Evolutionary conservation across 2,329 filamentous ascomycete genomes (phyloP).

Genomic region (Aspergillus nomiae): DNA sequence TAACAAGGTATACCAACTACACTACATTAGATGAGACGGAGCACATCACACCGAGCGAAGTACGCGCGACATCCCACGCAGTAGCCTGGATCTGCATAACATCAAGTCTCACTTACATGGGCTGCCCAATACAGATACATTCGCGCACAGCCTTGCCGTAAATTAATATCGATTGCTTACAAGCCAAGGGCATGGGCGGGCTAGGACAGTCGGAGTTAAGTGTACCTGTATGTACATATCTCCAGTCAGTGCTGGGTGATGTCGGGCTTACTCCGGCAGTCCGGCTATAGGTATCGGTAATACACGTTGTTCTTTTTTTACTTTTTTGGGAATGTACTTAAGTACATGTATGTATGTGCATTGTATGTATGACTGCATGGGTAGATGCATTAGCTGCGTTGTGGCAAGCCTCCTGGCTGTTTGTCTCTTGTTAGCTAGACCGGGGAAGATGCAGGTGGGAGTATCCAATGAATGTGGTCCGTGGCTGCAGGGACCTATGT

Average conservation of each 20-base stretch:
- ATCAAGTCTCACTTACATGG: constrained; percentile 4
- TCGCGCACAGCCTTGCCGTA: not conserved
- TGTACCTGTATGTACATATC: not conserved
- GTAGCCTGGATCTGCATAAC: not conserved
- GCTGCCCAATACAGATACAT: not conserved
- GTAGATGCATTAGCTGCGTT: not conserved
- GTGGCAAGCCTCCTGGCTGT: not conserved
- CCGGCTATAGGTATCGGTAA: not conserved
- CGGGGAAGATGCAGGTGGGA: not conserved
- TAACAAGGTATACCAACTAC: not conserved
- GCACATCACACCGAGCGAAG: constrained; percentile 9
- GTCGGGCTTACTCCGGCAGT: constrained; percentile 8
- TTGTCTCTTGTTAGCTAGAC: not conserved
- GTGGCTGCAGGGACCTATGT: constrained; percentile 4
- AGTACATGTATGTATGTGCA: not conserved
- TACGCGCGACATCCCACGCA: constrained; percentile 1
- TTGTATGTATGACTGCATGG: not conserved
- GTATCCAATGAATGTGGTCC: not conserved
- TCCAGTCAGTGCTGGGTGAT: not conserved
- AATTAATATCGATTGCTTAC: not conserved
- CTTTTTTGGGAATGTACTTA: not conserved
- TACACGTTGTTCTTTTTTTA: not conserved
- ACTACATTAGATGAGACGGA: constrained; percentile 5
- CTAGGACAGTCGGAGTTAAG: not conserved
- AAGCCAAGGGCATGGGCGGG: not conserved